Evolutionary conservation across 148 eudicot species (phyloP).

Genomic region (Rhododendron ovatum): DNA sequence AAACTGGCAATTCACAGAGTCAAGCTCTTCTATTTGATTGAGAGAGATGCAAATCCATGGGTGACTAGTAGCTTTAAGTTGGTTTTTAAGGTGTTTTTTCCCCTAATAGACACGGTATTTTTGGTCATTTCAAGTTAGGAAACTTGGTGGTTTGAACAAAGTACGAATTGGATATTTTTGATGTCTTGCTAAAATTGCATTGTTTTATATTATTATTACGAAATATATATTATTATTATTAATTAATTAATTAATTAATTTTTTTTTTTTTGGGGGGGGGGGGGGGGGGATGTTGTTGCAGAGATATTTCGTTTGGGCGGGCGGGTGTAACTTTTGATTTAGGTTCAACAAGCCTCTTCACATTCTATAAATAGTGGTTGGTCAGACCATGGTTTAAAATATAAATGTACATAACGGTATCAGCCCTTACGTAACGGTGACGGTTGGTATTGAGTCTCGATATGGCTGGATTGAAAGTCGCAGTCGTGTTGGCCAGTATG

Average conservation of each 20-base stretch:
- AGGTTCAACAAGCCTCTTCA: neutral
- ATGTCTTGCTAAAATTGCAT: neutral
- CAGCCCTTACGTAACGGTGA: neutral
- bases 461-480: neutral
- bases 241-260: too few species aligned
- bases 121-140: neutral
- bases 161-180: neutral
- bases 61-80: neutral
- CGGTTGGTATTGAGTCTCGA: neutral
- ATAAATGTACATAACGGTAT: neutral
- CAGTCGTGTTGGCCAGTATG: neutral
- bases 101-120: neutral
- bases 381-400: neutral
- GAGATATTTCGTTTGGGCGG: too few species aligned
- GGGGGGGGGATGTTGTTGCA: neutral
- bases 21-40: neutral
- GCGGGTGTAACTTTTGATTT: neutral
- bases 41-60: neutral
- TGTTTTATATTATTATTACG: too few species aligned
- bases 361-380: neutral
- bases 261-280: too few species aligned
- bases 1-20: neutral
- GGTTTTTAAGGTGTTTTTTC: neutral
- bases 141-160: neutral
- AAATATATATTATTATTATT: too few species aligned